Base-by-base conservation (phyloP, 768 basidiomycete species). In the Coprinellus aureogranulatus region DNA sequence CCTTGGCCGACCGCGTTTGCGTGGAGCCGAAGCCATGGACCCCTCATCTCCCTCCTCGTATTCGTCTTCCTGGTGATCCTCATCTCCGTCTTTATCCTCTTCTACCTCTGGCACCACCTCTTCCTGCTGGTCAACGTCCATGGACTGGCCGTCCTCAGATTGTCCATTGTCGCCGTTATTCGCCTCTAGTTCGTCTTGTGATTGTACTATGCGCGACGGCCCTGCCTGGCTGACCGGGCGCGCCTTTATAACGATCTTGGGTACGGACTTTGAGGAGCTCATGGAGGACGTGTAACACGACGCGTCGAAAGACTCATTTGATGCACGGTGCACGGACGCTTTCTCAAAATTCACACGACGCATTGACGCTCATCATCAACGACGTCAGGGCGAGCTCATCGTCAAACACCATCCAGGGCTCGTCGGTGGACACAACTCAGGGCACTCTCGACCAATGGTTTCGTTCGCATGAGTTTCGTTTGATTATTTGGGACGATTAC, bases 201-300 rank as follows among this genome's bases (percentile, higher is more conserved):
- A 11, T 64, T 59, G 30, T 68, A 64, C 44, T 62, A 51, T 64
- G 57, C 12, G 60, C 53, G 65, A 51, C 37, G 62, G 52, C 44
- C 64, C 60, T 49, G 56, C 58, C 40, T 64, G 53, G 12, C 71
- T 60, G 41, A 72, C 61, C 11, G 67, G 57, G 31, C 78, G 73
- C 22, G 79, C 74, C 63, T 77, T 81, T 53, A 82, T 81, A 52
- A 82, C 73, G 58, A 82, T 82, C 72, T 81, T 82, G 34, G 77
- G 72, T 37, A 75, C 68, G 39, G 61, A 57, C 45, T 54, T 54
- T 31, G 46, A 37, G 34, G 34, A 34, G 28, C 34, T 42, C 42
- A 42, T 54, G 53, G 28, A 16, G 41, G 41, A 18, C 12, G 25
- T 18, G 20, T 14, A 28, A 18, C 14, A n/a, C n/a, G 53, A 45